These are phyloP conservation scores for Candida ovalis DNA, from an alignment of 805 yeast species.

Conservation along the genomic window DNA sequence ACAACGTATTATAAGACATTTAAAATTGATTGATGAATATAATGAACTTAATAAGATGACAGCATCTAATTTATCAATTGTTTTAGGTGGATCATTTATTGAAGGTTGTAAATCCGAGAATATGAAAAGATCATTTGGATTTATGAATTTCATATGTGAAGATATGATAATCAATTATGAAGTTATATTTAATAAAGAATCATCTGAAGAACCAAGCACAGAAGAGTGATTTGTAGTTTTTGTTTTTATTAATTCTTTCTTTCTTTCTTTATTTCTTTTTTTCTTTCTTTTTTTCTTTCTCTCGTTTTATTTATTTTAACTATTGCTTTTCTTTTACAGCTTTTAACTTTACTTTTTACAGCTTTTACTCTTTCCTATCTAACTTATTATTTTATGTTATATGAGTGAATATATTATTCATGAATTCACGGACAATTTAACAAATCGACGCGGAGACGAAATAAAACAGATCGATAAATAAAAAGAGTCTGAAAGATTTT, in stretches of 20 bases:
- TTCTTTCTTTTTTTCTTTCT: not conserved
- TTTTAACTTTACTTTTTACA: too few species aligned
- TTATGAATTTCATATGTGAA: conserved; percentile 52
- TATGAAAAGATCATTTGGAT: conserved; percentile 46
- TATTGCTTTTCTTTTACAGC: too few species aligned
- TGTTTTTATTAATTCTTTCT: too few species aligned
- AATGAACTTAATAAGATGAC: conserved; percentile 79
- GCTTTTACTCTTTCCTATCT: too few species aligned
- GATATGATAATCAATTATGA: conserved; percentile 43
- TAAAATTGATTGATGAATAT: conserved; percentile 62
- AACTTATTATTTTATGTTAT: too few species aligned
- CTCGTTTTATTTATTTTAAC: too few species aligned
- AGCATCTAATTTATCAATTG: conserved; percentile 85
- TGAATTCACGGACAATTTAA: too few species aligned
- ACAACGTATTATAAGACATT: conserved; percentile 63
- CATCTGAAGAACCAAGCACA: not conserved
- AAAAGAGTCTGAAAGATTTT: not conserved
- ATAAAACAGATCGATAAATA: not conserved
- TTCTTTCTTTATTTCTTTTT: not conserved
- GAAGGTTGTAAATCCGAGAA: conserved; percentile 50
- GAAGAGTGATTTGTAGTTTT: not conserved
- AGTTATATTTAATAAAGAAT: conserved; percentile 27
- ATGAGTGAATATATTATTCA: too few species aligned
- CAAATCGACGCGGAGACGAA: not conserved
- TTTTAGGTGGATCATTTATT: conserved; percentile 64